These are phyloP conservation scores for Myxozyma lipomycoides DNA, from an alignment of 805 yeast species.

Conservation along the genomic window DNA sequence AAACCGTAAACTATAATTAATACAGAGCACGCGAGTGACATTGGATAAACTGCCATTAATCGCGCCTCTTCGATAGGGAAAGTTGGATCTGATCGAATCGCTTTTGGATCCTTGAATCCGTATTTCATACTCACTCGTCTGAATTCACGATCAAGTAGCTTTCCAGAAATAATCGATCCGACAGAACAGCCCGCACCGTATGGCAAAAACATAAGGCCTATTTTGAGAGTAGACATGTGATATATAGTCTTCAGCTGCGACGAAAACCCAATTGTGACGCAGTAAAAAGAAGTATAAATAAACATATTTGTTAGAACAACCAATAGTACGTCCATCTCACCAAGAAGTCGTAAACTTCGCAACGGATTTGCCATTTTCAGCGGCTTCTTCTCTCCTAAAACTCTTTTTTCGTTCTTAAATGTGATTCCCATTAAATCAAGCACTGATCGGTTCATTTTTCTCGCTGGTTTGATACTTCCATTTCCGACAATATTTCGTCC, in stretches of 20 bases:
- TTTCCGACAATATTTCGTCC: conserved; percentile 61
- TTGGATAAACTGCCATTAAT: conserved; percentile 6
- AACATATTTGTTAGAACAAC: conserved; percentile 56
- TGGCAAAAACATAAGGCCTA: conserved; percentile 72
- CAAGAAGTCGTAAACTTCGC: conserved; percentile 41
- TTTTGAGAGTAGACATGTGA: conserved; percentile 48
- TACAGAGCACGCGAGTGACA: conserved; percentile 29
- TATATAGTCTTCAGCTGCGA: conserved; percentile 51
- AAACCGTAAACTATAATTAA: conserved; percentile 53
- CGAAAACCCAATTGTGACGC: conserved; percentile 62
- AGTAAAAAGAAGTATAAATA: conserved; percentile 66
- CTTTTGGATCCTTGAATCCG: conserved; percentile 15
- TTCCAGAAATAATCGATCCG: conserved; percentile 60
- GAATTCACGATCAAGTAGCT: conserved; percentile 38
- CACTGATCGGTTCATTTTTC: conserved; percentile 15
- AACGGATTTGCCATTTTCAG: conserved; percentile 14
- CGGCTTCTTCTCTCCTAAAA: not conserved
- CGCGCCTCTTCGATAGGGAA: conserved; percentile 26
- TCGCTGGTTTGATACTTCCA: conserved; percentile 61
- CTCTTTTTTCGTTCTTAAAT: not conserved
- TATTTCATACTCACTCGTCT: conserved; percentile 6
- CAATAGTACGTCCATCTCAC: conserved; percentile 45
- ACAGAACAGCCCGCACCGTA: conserved; percentile 63
- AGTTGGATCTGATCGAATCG: conserved; percentile 18
- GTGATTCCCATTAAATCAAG: conserved; percentile 6